A percentile compares a stretch with the other conserved stretches of the same genome.
Evolutionary conservation across 768 basidiomycete genomes (phyloP).

Genomic region (Lactifluus piperatus): DNA sequence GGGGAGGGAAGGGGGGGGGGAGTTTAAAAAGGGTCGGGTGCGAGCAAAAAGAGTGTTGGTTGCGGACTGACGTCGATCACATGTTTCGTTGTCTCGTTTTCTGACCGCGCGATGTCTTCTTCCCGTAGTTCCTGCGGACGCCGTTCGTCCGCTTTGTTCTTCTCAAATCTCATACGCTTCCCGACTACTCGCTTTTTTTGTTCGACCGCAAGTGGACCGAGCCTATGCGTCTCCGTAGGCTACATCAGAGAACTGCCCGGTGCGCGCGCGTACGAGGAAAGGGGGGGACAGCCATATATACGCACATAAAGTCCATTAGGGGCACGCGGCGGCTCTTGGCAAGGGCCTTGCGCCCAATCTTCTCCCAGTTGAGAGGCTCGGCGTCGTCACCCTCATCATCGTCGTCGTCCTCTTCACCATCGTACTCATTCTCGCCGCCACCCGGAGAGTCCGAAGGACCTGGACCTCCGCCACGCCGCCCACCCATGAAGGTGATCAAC

Average conservation of each 20-base stretch:
- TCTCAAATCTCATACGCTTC: conserved; percentile 63
- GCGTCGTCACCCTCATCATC: conserved; percentile 29
- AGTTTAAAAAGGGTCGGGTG: background rate
- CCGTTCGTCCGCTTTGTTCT: conserved; percentile 56
- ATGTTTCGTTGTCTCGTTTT: conserved; percentile 87
- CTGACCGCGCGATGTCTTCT: conserved; percentile 72
- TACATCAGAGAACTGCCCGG: conserved; percentile 17
- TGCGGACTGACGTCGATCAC: conserved; percentile 53
- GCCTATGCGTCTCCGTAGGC: conserved; percentile 40
- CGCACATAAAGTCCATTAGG: conserved; percentile 83
- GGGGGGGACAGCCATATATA: conserved; percentile 8
- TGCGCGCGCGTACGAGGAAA: background rate
- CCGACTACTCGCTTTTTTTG: conserved; percentile 60
- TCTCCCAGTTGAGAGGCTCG: conserved; percentile 66
- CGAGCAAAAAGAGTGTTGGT: background rate
- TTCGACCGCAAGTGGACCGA: conserved; percentile 83
- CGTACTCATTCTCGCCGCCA: conserved; percentile 41
- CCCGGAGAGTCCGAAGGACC: conserved; percentile 25
- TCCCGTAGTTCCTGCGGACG: conserved; percentile 76
- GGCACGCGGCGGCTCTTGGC: conserved; percentile 74
- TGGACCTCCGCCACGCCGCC: conserved; percentile 41
- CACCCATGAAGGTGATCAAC: conserved; percentile 70
- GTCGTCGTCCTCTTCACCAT: conserved; percentile 35
- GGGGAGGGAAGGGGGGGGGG: too few relatives aligned
- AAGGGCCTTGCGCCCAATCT: conserved; percentile 76